Evolutionary conservation across 140 eudicot genomes (phyloP).

Genomic region (Ambrosia hybrid): DNA sequence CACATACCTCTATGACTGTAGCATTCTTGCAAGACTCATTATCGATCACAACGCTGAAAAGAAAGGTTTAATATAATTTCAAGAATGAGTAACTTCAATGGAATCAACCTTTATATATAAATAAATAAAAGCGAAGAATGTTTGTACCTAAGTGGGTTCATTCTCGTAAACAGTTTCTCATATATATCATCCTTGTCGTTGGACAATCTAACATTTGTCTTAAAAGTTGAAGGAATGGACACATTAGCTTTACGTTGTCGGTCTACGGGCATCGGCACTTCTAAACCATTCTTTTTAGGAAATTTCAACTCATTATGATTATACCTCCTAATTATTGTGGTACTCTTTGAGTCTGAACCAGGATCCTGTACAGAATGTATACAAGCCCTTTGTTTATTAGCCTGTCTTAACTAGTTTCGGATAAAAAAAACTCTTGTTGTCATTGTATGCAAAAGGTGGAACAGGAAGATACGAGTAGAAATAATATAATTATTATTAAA

Average conservation of each 20-base stretch:
- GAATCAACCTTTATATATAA: background rate
- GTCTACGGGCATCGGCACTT: background rate
- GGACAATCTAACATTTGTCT: background rate
- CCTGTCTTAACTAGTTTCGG: too few species aligned
- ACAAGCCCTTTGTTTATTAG: too few species aligned
- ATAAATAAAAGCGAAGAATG: background rate
- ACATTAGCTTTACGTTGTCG: background rate
- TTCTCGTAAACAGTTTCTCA: background rate
- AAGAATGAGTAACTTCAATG: background rate
- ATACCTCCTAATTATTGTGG: background rate
- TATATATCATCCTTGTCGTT: background rate
- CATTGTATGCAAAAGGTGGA: too few species aligned
- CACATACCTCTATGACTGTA: background rate
- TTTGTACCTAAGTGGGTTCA: background rate
- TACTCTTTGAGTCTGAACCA: background rate
- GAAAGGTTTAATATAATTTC: background rate
- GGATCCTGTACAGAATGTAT: background rate
- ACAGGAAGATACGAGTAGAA: too few species aligned
- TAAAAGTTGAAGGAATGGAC: background rate
- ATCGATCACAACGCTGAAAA: background rate
- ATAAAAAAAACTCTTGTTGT: too few species aligned
- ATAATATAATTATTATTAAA: too few species aligned
- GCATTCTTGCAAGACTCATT: background rate
- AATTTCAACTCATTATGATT: background rate
- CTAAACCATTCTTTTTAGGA: background rate